These are phyloP conservation scores for Aspergillus uvarum DNA, from an alignment of 2,329 filamentous ascomycete genomes.

Conservation along the genomic window DNA sequence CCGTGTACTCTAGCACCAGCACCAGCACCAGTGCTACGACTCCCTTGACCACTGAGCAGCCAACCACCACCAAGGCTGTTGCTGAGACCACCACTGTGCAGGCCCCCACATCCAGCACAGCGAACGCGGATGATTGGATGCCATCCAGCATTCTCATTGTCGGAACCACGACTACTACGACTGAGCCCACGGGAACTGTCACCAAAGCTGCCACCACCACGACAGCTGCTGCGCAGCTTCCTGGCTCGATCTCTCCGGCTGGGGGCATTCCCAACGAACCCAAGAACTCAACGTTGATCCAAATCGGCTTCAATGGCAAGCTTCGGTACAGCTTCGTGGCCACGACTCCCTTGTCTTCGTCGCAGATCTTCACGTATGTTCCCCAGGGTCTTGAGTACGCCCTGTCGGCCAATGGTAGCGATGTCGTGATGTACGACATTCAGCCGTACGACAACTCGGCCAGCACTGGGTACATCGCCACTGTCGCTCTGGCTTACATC, in stretches of 20 bases:
- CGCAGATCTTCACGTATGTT: slow-evolving; percentile 80
- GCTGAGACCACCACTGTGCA: slow-evolving; percentile 22
- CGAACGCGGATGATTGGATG: slow-evolving; percentile 22
- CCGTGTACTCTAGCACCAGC: slow-evolving; percentile 13
- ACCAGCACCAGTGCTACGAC: slow-evolving; percentile 23
- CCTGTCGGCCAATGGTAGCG: slow-evolving; percentile 47
- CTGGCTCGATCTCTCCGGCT: slow-evolving; percentile 72
- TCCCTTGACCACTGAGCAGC: slow-evolving; percentile 20
- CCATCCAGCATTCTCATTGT: slow-evolving; percentile 30
- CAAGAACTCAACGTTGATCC: slow-evolving; percentile 68
- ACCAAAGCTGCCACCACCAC: slow-evolving; percentile 41
- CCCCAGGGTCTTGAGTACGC: slow-evolving; percentile 69
- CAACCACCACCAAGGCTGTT: slow-evolving; percentile 18
- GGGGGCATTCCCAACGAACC: slow-evolving; percentile 58
- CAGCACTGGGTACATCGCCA: slow-evolving; percentile 73
- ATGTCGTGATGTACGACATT: slow-evolving; percentile 69
- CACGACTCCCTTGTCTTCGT: slow-evolving; percentile 66
- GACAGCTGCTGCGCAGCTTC: slow-evolving; percentile 62
- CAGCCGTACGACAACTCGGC: slow-evolving; percentile 71
- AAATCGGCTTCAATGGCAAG: slow-evolving; percentile 78
- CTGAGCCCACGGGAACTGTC: slow-evolving; percentile 22
- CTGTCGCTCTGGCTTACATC: slow-evolving; percentile 73
- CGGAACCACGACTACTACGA: slow-evolving; percentile 30
- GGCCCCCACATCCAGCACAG: slow-evolving; percentile 44
- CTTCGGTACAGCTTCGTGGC: slow-evolving; percentile 86